Conservation (phyloP, 352 stramenopile genomes). For the Phytophthora pluvialis region DNA sequence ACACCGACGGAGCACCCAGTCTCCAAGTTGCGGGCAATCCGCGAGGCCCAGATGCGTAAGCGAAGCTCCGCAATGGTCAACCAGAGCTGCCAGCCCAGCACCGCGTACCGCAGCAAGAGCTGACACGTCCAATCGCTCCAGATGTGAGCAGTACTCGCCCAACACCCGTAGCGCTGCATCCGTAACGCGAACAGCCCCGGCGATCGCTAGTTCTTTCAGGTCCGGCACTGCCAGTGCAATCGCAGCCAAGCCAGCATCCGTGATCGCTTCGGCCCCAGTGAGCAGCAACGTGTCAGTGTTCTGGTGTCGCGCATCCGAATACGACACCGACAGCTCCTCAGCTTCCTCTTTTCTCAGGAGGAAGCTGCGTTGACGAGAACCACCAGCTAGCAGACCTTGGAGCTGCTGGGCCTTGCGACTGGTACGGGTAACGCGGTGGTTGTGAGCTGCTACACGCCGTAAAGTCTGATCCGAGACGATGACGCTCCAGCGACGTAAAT, state of each 20-base stretch:
- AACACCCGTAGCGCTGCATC: conserved; percentile 64
- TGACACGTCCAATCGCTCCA: conserved; percentile 65
- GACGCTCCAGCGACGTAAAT: conserved; percentile 70
- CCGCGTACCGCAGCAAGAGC: conserved; percentile 51
- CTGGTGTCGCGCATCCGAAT: conserved; percentile 27
- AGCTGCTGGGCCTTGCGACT: conserved; percentile 26
- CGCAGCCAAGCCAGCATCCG: conserved; percentile 57
- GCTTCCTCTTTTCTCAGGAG: conserved; percentile 8
- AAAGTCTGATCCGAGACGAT: conserved; percentile 74
- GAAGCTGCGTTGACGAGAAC: conserved; percentile 12
- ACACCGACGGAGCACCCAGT: conserved; percentile 78
- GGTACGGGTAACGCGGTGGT: conserved; percentile 50
- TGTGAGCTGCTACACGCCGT: conserved; percentile 64
- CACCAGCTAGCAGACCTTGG: conserved; percentile 1
- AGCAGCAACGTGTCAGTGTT: conserved; percentile 57
- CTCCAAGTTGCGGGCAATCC: conserved; percentile 60
- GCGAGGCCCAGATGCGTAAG: conserved; percentile 47
- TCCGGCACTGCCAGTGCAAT: conserved; percentile 56
- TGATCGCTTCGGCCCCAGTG: conserved; percentile 73
- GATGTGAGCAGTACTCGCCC: conserved; percentile 47
- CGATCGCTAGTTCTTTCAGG: conserved; percentile 67
- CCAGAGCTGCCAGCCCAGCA: conserved; percentile 68
- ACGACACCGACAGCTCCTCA: conserved; percentile 19
- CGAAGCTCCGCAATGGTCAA: conserved; percentile 55
- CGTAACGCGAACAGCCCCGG: conserved; percentile 48